These are phyloP conservation scores for Wolfiporia cocos DNA, from an alignment of 1,284 basidiomycete species.

Conservation along the genomic window DNA sequence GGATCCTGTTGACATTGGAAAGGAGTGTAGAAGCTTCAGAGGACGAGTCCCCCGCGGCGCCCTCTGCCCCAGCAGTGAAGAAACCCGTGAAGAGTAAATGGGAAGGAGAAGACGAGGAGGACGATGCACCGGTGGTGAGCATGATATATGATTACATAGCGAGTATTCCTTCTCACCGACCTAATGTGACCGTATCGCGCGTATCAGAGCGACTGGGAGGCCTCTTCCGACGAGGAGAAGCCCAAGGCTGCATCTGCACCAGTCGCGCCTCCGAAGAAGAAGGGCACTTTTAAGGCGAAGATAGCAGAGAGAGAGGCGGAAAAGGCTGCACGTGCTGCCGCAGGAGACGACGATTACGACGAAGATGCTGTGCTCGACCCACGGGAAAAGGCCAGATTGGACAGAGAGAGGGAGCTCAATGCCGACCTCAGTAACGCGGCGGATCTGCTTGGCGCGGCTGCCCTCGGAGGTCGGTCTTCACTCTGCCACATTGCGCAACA, in stretches of 20 bases:
- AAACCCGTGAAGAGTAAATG: slow-evolving; percentile 59
- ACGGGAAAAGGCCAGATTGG: slow-evolving; percentile 65
- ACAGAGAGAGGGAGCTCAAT: slow-evolving; percentile 76
- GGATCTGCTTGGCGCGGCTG: slow-evolving; percentile 70
- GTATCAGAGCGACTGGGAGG: slow-evolving; percentile 88
- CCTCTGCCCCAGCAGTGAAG: slow-evolving; percentile 34
- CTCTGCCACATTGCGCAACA: too few species aligned
- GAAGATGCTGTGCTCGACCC: slow-evolving; percentile 81
- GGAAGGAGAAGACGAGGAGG: slow-evolving; percentile 88
- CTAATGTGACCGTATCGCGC: slow-evolving; percentile 3
- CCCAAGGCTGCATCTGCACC: slow-evolving; percentile 34
- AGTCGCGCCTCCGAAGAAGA: slow-evolving; percentile 76
- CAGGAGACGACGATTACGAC: slow-evolving; percentile 43
- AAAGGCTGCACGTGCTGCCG: slow-evolving; percentile 41
- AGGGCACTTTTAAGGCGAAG: slow-evolving; percentile 85
- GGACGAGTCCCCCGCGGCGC: slow-evolving; percentile 39
- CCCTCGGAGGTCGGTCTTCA: slow-evolving; percentile 50
- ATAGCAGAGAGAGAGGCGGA: slow-evolving; percentile 83
- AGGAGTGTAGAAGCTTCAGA: slow-evolving; percentile 39
- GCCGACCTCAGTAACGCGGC: slow-evolving; percentile 82
- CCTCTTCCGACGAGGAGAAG: slow-evolving; percentile 71
- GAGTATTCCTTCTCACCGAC: background rate
- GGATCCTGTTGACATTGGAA: slow-evolving; percentile 19
- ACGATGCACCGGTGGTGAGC: slow-evolving; percentile 49
- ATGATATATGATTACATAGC: slow-evolving; percentile 19